Conservation (phyloP, 306 rosid species). For the Echinosophora koreensis region DNA sequence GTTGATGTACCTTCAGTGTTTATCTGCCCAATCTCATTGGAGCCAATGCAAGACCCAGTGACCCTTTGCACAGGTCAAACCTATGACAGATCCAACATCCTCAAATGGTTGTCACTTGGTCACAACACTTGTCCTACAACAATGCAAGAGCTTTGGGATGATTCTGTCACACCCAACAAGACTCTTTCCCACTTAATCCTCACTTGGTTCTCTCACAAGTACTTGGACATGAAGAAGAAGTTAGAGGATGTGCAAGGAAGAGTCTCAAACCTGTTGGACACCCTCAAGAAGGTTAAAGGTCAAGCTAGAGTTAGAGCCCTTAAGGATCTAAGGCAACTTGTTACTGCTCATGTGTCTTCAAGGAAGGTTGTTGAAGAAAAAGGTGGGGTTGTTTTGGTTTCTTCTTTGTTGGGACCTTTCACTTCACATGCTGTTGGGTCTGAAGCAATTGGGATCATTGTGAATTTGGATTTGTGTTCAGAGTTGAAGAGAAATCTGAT, state of each 20-base stretch:
- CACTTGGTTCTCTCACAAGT: conserved; percentile 76
- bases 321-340: conserved; percentile 59
- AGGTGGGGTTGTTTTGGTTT: conserved; percentile 60
- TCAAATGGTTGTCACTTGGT: conserved; percentile 77
- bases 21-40: conserved; percentile 78
- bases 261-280: conserved; percentile 63
- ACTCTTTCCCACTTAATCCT: conserved; percentile 70
- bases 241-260: conserved; percentile 77
- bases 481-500: conserved; percentile 56
- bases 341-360: conserved; percentile 51
- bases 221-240: conserved; percentile 69
- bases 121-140: conserved; percentile 81
- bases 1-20: conserved; percentile 77
- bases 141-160: conserved; percentile 89
- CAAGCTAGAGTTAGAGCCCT: conserved; percentile 75
- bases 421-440: conserved; percentile 81
- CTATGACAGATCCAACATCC: conserved; percentile 77
- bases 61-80: conserved; percentile 89
- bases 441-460: conserved; percentile 72
- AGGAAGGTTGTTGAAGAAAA: conserved; percentile 52
- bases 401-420: conserved; percentile 69
- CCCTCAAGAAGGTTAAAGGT: conserved; percentile 73
- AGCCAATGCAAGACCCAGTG: conserved; percentile 83
- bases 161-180: conserved; percentile 67
- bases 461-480: conserved; percentile 56